phyloP scores from a whole-genome alignment of 441 rosid species.

The Populus hybrid region DNA sequence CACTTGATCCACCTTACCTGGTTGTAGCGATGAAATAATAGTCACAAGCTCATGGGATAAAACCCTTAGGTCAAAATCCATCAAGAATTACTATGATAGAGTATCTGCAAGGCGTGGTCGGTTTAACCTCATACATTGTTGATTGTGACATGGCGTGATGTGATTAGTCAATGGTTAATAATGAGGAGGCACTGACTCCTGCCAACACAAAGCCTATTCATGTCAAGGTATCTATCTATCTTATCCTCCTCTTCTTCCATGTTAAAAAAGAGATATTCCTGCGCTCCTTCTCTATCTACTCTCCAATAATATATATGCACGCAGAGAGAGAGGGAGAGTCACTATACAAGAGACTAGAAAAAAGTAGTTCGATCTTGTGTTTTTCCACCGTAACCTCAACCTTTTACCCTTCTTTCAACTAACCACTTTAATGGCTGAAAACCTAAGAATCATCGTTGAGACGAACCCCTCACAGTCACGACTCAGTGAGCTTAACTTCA shows the following conservation, averaged over 20 bases:
- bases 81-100: not conserved
- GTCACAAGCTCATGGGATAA: too few species aligned
- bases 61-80: too few species aligned
- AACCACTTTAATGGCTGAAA: slow-evolving; percentile 26
- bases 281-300: not conserved
- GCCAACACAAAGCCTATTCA: slow-evolving; percentile 2
- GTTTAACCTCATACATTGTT: slow-evolving; percentile 15
- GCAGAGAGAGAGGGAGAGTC: not conserved
- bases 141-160: slow-evolving; percentile 19
- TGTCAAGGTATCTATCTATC: slow-evolving; percentile 4
- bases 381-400: not conserved
- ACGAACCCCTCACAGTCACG: slow-evolving; percentile 62
- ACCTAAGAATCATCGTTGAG: slow-evolving; percentile 56
- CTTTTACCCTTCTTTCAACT: too few species aligned
- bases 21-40: too few species aligned
- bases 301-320: not conserved
- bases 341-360: not conserved
- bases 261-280: not conserved
- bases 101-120: slow-evolving; percentile 1
- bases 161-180: slow-evolving; percentile 14
- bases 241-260: not conserved
- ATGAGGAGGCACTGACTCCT: not conserved
- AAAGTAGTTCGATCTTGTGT: not conserved
- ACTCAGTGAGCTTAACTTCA: slow-evolving; percentile 68
- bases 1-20: too few species aligned